These are phyloP conservation scores for Cryphonectria japonica DNA, from an alignment of 2,329 filamentous ascomycete genomes.

Conservation along the genomic window DNA sequence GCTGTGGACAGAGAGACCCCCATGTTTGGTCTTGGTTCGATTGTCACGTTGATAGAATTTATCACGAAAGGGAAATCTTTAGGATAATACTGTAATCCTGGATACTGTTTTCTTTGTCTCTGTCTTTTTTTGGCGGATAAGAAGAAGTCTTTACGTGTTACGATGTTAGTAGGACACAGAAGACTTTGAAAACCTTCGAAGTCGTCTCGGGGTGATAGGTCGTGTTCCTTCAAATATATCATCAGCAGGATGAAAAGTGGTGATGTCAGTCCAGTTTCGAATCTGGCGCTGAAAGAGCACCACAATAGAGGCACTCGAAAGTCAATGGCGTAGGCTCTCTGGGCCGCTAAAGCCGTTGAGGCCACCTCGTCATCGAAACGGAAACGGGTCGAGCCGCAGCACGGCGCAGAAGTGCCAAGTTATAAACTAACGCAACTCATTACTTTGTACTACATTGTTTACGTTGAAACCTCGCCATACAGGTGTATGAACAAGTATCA, in stretches of 20 bases:
- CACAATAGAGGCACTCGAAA: constrained; percentile 12
- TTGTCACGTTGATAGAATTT: neutral
- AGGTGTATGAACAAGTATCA: neutral
- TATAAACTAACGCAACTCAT: neutral
- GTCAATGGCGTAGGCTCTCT: constrained; percentile 13
- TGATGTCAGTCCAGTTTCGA: constrained; percentile 16
- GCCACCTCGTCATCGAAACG: constrained; percentile 24
- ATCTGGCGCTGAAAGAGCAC: neutral
- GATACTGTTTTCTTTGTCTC: neutral
- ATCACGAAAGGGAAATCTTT: neutral
- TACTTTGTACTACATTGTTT: neutral
- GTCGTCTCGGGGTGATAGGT: neutral
- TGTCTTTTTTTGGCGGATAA: too few species aligned
- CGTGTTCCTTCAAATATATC: neutral
- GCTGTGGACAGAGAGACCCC: constrained; percentile 57
- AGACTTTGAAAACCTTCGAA: neutral
- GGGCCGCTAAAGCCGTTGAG: neutral
- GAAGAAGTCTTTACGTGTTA: too few species aligned
- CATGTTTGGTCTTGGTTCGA: constrained; percentile 41
- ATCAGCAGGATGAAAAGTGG: neutral
- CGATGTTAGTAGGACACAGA: neutral
- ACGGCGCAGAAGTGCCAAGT: neutral
- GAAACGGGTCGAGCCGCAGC: neutral
- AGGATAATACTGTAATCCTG: too few species aligned
- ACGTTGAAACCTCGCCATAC: neutral